Base-by-base conservation (phyloP, 345 rosid genomes). In the Populus tremula region DNA sequence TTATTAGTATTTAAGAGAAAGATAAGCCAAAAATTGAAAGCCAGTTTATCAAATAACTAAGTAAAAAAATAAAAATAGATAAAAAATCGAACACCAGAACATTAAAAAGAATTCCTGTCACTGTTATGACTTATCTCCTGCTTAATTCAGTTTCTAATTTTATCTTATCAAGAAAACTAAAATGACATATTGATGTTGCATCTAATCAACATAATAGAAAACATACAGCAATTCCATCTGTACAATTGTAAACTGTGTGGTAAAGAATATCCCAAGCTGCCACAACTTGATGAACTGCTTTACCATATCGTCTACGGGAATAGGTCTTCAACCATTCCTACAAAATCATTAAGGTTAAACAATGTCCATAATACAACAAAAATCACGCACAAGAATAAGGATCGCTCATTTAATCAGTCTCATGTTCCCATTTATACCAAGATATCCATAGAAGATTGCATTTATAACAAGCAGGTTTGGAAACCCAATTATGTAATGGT, bases 321-420 rank as follows among this genome's bases (percentile, higher is more conserved):
- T 93, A 95, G 61, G 85, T 84, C 88, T 92, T 89, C 80, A 93
- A 77, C 98, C 99, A 95, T 73, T 92, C 88, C 99, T 95, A 67
- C 75, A 84, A 73, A 77, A 74, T 49, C 61, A 78, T 59, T 14
- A 62, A 78, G 69, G 50, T 64, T 36, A 63, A 76, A 76, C 54
- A 47, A 31, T 23, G 45, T 20, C 54, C 33, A 36, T 11, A 18
- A 11, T 50, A 35, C 49, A 17, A 43, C 36, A 49, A 12, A 20
- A 70, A 64, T 65, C 39, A 25, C 5, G 11, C 45, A 43, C 16
- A 8, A 63, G 14, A 13, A 27, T 39, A 8, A 74, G 27, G 41
- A 1, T 25, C 14, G 2, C 4, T 49, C 31, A 13, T 6, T 53
- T 66, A 14, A 43, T 33, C n/a, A 1, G 33, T 33, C 41, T 21